Evolutionary conservation across 2,329 filamentous ascomycete genomes (phyloP).

Genomic region (Sphaerulina musiva): DNA sequence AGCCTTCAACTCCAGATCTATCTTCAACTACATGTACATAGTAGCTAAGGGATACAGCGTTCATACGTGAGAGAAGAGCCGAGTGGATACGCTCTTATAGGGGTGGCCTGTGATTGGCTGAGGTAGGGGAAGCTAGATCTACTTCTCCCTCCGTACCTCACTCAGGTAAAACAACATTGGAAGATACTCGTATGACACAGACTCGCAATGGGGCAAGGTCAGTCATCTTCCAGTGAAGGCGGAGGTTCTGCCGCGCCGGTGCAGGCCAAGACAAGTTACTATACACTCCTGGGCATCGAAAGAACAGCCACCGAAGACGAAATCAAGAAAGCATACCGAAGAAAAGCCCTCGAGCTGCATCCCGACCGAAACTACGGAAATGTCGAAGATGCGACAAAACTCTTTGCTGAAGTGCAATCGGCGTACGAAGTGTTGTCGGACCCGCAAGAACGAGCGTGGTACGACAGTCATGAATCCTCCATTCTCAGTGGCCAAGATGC

Average conservation of each 20-base stretch:
- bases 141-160: too few relatives aligned
- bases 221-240: conserved; percentile 36
- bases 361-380: conserved; percentile 90
- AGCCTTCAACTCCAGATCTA: too few relatives aligned
- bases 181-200: too few relatives aligned
- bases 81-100: too few relatives aligned
- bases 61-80: too few relatives aligned
- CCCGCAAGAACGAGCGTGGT: conserved; percentile 92
- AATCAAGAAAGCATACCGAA: conserved; percentile 91
- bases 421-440: conserved; percentile 96
- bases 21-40: too few relatives aligned
- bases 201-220: conserved; percentile 41
- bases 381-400: conserved; percentile 71
- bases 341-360: conserved; percentile 85
- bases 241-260: conserved; percentile 23
- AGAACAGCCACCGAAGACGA: conserved; percentile 72
- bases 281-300: conserved; percentile 72
- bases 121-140: too few relatives aligned
- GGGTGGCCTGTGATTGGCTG: too few relatives aligned
- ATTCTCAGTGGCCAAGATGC: conserved; percentile 65
- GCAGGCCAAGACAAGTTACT: conserved; percentile 68
- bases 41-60: too few relatives aligned
- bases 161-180: too few relatives aligned
- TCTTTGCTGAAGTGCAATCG: conserved; percentile 85
- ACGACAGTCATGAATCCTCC: conserved; percentile 84